Conservation (phyloP, 176 grass and related monocot species). For the Hordeum marinum region DNA sequence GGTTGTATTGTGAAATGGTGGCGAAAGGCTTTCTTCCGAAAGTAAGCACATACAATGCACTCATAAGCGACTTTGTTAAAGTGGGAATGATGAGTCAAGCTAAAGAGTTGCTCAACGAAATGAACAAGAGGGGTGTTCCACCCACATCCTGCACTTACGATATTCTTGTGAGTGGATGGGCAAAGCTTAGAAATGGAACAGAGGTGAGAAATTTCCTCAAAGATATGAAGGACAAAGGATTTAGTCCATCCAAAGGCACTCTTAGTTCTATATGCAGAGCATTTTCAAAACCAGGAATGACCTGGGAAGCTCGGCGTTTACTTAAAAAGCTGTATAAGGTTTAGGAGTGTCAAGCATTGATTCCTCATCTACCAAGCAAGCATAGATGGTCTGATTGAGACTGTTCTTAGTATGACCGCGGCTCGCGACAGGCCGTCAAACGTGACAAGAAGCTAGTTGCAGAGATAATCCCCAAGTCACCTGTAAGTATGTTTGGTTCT, state of each 20-base stretch:
- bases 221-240: constrained; percentile 84
- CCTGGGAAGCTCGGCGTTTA: constrained; percentile 45
- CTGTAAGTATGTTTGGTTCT: constrained; percentile 43
- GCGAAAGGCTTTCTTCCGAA: constrained; percentile 84
- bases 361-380: neutral
- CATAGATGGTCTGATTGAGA: constrained; percentile 2
- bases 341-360: constrained; percentile 25
- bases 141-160: constrained; percentile 74
- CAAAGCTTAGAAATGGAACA: constrained; percentile 65
- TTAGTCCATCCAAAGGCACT: constrained; percentile 61
- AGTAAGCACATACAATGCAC: constrained; percentile 84
- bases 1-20: constrained; percentile 87
- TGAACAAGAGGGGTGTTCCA: constrained; percentile 60
- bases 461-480: constrained; percentile 73
- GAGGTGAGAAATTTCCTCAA: constrained; percentile 65
- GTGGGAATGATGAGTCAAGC: constrained; percentile 93
- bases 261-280: constrained; percentile 58
- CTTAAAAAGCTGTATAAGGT: constrained; percentile 57
- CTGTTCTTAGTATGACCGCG: neutral
- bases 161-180: constrained; percentile 86
- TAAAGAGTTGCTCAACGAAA: constrained; percentile 75
- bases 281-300: constrained; percentile 72
- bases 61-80: constrained; percentile 68
- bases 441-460: constrained; percentile 85
- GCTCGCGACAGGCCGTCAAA: constrained; percentile 82